A percentile compares a stretch with the other conserved stretches of the same genome.
Conservation (phyloP, 805 yeast genomes). For the Sungouiella thailandica region DNA sequence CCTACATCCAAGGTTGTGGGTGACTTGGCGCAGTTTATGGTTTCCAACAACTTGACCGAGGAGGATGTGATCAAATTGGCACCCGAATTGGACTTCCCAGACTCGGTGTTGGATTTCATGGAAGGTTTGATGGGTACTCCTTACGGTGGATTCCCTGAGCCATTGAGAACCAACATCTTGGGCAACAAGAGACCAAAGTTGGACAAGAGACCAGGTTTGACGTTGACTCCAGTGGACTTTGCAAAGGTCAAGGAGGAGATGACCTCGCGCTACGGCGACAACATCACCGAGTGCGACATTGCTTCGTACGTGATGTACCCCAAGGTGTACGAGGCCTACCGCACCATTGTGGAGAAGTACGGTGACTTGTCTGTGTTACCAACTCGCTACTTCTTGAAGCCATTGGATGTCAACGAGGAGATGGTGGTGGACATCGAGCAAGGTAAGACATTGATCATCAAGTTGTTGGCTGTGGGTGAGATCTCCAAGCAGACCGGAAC, state of each 20-base stretch:
- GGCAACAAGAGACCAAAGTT: conserved; percentile 90
- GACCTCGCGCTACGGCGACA: conserved; percentile 66
- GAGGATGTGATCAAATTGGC: conserved; percentile 89
- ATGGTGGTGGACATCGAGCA: conserved; percentile 84
- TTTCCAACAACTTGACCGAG: conserved; percentile 79
- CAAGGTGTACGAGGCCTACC: conserved; percentile 88
- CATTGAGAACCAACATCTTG: conserved; percentile 86
- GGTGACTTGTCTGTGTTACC: conserved; percentile 95
- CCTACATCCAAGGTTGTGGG: conserved; percentile 99
- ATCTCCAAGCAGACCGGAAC: conserved; percentile 78
- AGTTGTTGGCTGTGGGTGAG: conserved; percentile 90
- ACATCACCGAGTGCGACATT: conserved; percentile 76
- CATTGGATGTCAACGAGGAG: conserved; percentile 85
- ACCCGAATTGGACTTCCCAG: conserved; percentile 93
- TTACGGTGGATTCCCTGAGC: conserved; percentile 99
- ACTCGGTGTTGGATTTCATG: conserved; percentile 95
- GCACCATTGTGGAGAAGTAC: conserved; percentile 64
- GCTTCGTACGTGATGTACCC: conserved; percentile 98
- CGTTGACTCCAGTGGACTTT: conserved; percentile 80
- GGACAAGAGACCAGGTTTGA: conserved; percentile 87
- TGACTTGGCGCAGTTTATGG: conserved; percentile 99
- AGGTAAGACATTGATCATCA: conserved; percentile 91
- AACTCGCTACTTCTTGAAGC: conserved; percentile 83
- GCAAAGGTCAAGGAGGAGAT: conserved; percentile 68
- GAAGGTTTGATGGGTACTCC: conserved; percentile 99